Base-by-base conservation (phyloP, 345 rosid genomes). In the Durio zibethinus region DNA sequence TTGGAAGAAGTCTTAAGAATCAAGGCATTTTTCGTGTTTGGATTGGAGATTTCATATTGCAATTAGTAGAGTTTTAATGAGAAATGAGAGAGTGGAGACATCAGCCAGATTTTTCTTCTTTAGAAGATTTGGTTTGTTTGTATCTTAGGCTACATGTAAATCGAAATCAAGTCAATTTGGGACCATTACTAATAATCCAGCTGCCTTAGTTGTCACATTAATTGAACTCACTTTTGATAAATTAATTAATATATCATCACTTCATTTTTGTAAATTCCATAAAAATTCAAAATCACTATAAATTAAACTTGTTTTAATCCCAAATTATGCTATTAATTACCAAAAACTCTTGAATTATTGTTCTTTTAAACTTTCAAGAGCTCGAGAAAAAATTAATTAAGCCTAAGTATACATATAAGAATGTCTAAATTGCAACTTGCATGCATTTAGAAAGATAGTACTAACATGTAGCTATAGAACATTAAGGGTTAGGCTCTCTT, bases 81-180 rank as follows among this genome's bases (percentile, higher is more conserved):
- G 21, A 76, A 43, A 40, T 48, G 52, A 7, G n/a, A 15, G 57
- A 10, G 73, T 16, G 78, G 82, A 80, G 76, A 86, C 89, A 84
- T 74, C 35, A 78, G 29, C 66, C 60, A 62, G 82, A 81, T 77
- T 80, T 84, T 85, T 80, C 73, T 76, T 56, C 53, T 5, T 64
- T 71, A 10, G 14, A 72, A 79, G 90, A 88, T 88, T 80, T 74
- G 73, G 79, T 83, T 56, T 88, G 85, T 81, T 38, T 70, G 43
- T 74, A 61, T 73, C 72, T 25, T 48, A 42, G 82, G 73, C 80
- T 82, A 80, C 87, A 83, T 42, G 4, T 25, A 54, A 16, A 61
- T 61, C 38, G 36, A 61, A 67, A 40, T 31, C 42, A 67, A 42
- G 52, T 67, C 53, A 67, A 42, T 42, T 42, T 14, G 72, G 72